phyloP scores from a whole-genome alignment of 2,329 filamentous ascomycete species.

The Neonectria coccinea region DNA sequence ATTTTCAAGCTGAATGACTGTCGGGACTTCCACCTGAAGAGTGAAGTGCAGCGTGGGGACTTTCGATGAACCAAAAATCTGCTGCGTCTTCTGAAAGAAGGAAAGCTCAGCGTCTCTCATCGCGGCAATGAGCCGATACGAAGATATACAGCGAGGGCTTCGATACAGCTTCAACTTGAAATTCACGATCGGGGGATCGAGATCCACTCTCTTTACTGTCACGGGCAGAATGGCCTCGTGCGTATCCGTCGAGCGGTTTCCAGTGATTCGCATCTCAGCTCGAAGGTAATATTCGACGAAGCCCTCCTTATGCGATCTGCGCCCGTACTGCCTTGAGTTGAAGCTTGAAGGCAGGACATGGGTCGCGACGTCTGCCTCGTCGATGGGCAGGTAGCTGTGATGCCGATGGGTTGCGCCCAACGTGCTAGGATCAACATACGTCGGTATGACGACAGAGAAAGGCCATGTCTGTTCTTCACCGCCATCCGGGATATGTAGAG shows the following conservation, averaged over 20 bases:
- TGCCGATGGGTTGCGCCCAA: background rate
- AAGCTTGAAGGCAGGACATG: slow-evolving; percentile 24
- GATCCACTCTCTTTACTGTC: slow-evolving; percentile 22
- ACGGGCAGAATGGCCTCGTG: slow-evolving; percentile 41
- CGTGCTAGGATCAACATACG: slow-evolving; percentile 19
- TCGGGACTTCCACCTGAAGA: slow-evolving; percentile 44
- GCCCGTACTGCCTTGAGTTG: background rate
- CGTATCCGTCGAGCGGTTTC: background rate
- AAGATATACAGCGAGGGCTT: slow-evolving; percentile 12
- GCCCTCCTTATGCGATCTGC: background rate
- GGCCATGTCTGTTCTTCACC: slow-evolving; percentile 40
- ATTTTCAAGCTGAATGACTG: slow-evolving; percentile 47
- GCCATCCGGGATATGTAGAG: slow-evolving; percentile 39
- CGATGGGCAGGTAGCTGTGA: slow-evolving; percentile 4
- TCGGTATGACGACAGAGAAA: slow-evolving; percentile 47
- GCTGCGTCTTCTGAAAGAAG: slow-evolving; percentile 49
- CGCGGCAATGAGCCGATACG: slow-evolving; percentile 48
- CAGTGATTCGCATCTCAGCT: slow-evolving; percentile 41
- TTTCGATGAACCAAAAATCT: slow-evolving; percentile 49
- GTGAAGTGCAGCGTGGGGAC: slow-evolving; percentile 48
- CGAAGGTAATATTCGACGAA: slow-evolving; percentile 51
- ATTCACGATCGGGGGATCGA: slow-evolving; percentile 34
- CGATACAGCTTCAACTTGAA: slow-evolving; percentile 14
- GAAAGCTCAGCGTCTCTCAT: slow-evolving; percentile 46
- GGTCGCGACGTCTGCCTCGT: background rate